Evolutionary conservation across 1,284 basidiomycete genomes (phyloP).

Genomic region (Phaffia rhodozyma): DNA sequence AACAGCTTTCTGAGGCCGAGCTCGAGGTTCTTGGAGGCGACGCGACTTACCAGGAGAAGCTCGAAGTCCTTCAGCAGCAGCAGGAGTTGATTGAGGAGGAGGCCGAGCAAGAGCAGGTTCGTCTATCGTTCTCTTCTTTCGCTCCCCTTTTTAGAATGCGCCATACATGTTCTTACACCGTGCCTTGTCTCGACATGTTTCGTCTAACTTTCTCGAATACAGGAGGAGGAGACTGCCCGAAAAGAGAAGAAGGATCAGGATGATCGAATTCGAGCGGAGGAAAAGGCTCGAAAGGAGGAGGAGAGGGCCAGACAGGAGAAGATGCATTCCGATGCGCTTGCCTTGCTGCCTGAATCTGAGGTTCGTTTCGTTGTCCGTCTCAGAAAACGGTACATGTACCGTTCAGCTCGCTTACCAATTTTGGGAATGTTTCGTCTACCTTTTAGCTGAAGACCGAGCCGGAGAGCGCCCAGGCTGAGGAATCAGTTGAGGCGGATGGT

Average conservation of each 20-base stretch:
- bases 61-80: constrained; percentile 94
- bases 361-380: constrained; percentile 31
- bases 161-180: not conserved
- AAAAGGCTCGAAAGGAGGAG: constrained; percentile 49
- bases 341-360: constrained; percentile 64
- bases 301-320: constrained; percentile 70
- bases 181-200: not conserved
- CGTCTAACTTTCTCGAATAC: not conserved
- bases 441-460: constrained; percentile 37
- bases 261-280: constrained; percentile 36
- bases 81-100: constrained; percentile 99
- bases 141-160: not conserved
- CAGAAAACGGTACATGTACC: not conserved
- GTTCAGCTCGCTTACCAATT: not conserved
- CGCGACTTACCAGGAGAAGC: constrained; percentile 92
- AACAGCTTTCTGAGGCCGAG: constrained; percentile 86
- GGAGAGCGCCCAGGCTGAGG: constrained; percentile 27
- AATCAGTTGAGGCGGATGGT: constrained; percentile 50
- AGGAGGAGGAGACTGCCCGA: constrained; percentile 81
- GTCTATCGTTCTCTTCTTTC: not conserved
- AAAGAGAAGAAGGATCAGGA: constrained; percentile 69
- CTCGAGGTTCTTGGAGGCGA: constrained; percentile 87
- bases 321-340: constrained; percentile 55
- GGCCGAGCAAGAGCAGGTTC: constrained; percentile 81
- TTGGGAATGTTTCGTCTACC: not conserved